Conservation (phyloP, 768 basidiomycete species). For the Leccinum subgranulosum region DNA sequence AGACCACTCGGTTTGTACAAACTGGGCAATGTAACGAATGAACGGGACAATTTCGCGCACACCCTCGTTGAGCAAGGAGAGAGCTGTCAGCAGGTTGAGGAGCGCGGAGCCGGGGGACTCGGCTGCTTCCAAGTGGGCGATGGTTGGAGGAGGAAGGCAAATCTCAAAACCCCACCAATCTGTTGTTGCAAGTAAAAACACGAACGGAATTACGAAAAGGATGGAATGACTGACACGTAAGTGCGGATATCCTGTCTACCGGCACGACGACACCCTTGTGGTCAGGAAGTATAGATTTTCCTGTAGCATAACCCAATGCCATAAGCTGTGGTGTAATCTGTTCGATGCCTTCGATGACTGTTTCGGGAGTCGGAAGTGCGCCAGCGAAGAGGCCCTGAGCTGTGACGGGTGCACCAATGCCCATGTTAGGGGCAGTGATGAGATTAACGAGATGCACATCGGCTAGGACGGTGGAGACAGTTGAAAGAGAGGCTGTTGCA, state of each 20-base stretch:
- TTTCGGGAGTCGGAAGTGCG: conserved; percentile 70
- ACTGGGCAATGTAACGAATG: conserved; percentile 78
- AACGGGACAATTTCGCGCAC: conserved; percentile 83
- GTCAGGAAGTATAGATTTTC: conserved; percentile 58
- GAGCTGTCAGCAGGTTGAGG: conserved; percentile 72
- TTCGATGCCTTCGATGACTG: conserved; percentile 63
- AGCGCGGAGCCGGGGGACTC: conserved; percentile 53
- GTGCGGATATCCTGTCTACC: conserved; percentile 68
- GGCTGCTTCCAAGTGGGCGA: conserved; percentile 61
- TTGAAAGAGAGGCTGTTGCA: conserved; percentile 47
- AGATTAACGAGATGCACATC: conserved; percentile 63
- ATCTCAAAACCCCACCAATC: conserved; percentile 93
- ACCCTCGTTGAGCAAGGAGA: conserved; percentile 67
- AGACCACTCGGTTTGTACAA: conserved; percentile 71
- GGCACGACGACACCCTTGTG: conserved; percentile 73
- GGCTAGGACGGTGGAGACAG: conserved; percentile 48
- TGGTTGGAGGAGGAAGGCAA: conserved; percentile 66
- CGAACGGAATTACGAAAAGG: conserved; percentile 3
- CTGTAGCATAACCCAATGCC: conserved; percentile 75
- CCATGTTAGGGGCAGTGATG: conserved; percentile 58
- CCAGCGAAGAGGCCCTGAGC: conserved; percentile 68
- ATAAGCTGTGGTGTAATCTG: conserved; percentile 75
- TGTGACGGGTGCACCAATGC: conserved; percentile 71
- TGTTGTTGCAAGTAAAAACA: conserved; percentile 24
- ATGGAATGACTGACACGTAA: conserved; percentile 61